Conservation (phyloP, 176 grass and related monocot species). For the Triticum urartu region DNA sequence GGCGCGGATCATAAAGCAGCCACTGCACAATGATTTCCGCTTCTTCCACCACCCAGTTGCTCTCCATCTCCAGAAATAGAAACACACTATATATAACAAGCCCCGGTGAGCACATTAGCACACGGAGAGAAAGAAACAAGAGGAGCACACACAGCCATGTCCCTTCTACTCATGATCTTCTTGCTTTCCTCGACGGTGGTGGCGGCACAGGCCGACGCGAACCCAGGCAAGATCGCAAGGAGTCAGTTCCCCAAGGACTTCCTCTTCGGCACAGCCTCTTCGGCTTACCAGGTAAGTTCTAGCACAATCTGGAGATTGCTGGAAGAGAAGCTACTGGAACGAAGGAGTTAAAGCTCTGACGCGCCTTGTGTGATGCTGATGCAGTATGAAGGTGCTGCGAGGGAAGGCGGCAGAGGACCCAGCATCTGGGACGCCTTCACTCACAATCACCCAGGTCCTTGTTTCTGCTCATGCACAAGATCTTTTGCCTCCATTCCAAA, state of each 20-base stretch:
- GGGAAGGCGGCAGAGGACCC: slow-evolving; percentile 54
- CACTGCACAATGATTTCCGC: not conserved
- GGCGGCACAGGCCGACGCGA: not conserved
- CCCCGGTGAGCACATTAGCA: not conserved
- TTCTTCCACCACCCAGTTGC: not conserved
- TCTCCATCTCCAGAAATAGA: not conserved
- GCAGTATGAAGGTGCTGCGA: slow-evolving; percentile 82
- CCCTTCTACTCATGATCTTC: not conserved
- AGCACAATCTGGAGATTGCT: not conserved
- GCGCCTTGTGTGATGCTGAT: not conserved
- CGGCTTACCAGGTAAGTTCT: slow-evolving; percentile 67
- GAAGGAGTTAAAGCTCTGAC: not conserved
- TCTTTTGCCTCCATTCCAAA: too few relatives aligned
- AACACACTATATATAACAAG: slow-evolving; percentile 24
- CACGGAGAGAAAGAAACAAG: not conserved
- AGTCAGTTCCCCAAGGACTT: slow-evolving; percentile 55
- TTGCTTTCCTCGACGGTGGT: not conserved
- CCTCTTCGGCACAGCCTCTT: slow-evolving; percentile 78
- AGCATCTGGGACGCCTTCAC: slow-evolving; percentile 92
- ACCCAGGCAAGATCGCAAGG: slow-evolving; percentile 15
- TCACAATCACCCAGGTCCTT: slow-evolving; percentile 65
- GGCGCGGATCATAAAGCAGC: not conserved
- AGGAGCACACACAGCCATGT: slow-evolving; percentile 17
- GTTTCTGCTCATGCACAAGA: not conserved
- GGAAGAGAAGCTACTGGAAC: not conserved